These are phyloP conservation scores for Pochonia chlamydosporia DNA, from an alignment of 2,329 filamentous ascomycete genomes.

Conservation along the genomic window DNA sequence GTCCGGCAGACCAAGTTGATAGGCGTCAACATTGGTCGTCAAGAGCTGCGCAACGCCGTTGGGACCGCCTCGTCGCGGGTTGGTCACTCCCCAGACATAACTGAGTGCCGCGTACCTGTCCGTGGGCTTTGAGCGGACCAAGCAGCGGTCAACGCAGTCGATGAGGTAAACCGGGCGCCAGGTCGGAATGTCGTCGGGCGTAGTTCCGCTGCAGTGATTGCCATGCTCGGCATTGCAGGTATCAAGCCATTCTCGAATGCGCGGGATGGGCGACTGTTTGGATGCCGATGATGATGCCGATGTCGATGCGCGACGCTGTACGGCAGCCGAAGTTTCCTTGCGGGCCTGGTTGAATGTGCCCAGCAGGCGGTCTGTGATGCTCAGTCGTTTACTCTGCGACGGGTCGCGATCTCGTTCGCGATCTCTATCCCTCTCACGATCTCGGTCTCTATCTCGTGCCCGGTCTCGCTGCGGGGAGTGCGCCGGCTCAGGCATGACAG, in stretches of 20 bases:
- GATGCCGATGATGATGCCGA: slow-evolving; percentile 19
- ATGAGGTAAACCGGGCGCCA: slow-evolving; percentile 37
- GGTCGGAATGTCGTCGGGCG: slow-evolving; percentile 19
- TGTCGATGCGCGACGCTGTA: slow-evolving; percentile 24
- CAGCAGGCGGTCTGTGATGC: slow-evolving; percentile 33
- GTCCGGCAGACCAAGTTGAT: slow-evolving; percentile 29
- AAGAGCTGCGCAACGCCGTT: slow-evolving; percentile 25
- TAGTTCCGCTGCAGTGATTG: slow-evolving; percentile 30
- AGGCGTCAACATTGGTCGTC: slow-evolving; percentile 29
- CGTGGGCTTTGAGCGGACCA: slow-evolving; percentile 31
- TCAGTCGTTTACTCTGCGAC: slow-evolving; percentile 30
- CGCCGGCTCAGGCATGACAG: slow-evolving; percentile 7
- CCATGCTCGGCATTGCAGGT: slow-evolving; percentile 35
- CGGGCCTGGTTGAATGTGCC: slow-evolving; percentile 27
- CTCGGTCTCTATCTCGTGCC: slow-evolving; percentile 6
- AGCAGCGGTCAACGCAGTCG: slow-evolving; percentile 31
- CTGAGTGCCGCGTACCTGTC: slow-evolving; percentile 40
- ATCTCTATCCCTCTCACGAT: slow-evolving; percentile 10
- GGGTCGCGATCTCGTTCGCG: slow-evolving; percentile 20
- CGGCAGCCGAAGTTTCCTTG: slow-evolving; percentile 19
- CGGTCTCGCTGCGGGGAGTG: slow-evolving; percentile 5
- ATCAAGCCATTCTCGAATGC: slow-evolving; percentile 38
- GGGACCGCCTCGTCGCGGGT: slow-evolving; percentile 18
- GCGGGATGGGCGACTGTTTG: slow-evolving; percentile 29
- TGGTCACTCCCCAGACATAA: slow-evolving; percentile 34